phyloP scores from a whole-genome alignment of 2,329 filamentous ascomycete species.

The Cladosporium sp. region DNA sequence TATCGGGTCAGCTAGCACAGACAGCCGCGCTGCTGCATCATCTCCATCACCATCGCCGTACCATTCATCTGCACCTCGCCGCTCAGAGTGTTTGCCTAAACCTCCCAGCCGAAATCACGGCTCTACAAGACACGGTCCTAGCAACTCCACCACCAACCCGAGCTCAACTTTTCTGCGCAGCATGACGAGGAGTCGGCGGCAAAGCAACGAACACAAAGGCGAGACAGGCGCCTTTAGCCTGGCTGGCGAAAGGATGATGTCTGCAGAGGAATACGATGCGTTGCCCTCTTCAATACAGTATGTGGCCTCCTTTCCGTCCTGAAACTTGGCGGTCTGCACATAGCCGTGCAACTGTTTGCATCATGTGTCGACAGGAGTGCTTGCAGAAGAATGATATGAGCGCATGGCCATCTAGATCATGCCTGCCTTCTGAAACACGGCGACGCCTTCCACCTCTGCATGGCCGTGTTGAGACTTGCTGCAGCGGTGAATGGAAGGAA shows the following conservation, averaged over 20 bases:
- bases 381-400: constrained; percentile 10
- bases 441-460: background rate
- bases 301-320: constrained; percentile 22
- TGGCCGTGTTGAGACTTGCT: background rate
- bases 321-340: constrained; percentile 15
- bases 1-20: background rate
- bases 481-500: background rate
- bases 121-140: background rate
- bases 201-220: background rate
- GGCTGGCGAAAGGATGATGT: constrained; percentile 8
- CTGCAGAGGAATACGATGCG: constrained; percentile 38
- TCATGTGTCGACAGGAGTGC: constrained; percentile 1
- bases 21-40: constrained; percentile 1
- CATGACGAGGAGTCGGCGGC: constrained; percentile 2
- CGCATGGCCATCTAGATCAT: constrained; percentile 3
- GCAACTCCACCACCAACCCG: background rate
- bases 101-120: background rate
- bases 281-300: constrained; percentile 43
- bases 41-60: too few relatives aligned
- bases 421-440: background rate
- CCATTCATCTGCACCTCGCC: constrained; percentile 3
- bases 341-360: constrained; percentile 16
- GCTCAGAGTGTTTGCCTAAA: background rate
- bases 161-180: background rate
- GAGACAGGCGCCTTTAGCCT: background rate